Base-by-base conservation (phyloP, 2,329 filamentous ascomycete genomes). In the Monosporascus sp. region DNA sequence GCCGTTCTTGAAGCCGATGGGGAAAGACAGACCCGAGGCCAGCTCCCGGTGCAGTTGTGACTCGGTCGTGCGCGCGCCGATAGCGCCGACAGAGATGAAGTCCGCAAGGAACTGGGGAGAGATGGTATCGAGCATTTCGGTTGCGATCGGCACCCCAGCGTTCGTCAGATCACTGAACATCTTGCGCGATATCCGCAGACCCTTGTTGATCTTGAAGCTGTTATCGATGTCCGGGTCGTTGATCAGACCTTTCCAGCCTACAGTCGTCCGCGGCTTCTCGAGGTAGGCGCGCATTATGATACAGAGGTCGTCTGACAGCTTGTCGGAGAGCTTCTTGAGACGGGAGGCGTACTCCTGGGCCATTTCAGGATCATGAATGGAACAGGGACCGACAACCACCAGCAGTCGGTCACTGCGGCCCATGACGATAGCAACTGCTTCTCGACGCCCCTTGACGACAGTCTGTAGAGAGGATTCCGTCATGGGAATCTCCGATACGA, bases 201-300 rank as follows among this genome's bases (percentile, higher is more conserved):
- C 94, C 81, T 97, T 97, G 85, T 99, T 99, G 79, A 99, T 99
- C 77, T 96, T 85, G 87, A 89, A 99, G 68, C 88, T 94, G 71
- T 94, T 87, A 73, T 99, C 91, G 70, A 99, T 96, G 67, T 97
- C 92, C 2, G 94, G 94, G 72, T 99, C 94, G 75, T 99, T 99
- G 81, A 99, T 97, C 72, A 99, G 80, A 50, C 94, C 94, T 78
- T 99, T 99, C 94, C 94, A 99, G 69, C 94, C 94, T 49, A 99
- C 92, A 0, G 94, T 99, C 49, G 94, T 99, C 57, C 94, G 87
- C 43, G 94, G 94, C 81, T 99, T 99, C 80, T 99, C 94, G 50
- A 99, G 87, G 82, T 99, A 99, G 68, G 92, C 91, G 65, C 94
- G 90, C 94, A 99, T 99, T 67, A 99, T 86, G 70, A 99, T 89